Base-by-base conservation (phyloP, 2,329 filamentous ascomycete species). In the Ascochyta koolunga region DNA sequence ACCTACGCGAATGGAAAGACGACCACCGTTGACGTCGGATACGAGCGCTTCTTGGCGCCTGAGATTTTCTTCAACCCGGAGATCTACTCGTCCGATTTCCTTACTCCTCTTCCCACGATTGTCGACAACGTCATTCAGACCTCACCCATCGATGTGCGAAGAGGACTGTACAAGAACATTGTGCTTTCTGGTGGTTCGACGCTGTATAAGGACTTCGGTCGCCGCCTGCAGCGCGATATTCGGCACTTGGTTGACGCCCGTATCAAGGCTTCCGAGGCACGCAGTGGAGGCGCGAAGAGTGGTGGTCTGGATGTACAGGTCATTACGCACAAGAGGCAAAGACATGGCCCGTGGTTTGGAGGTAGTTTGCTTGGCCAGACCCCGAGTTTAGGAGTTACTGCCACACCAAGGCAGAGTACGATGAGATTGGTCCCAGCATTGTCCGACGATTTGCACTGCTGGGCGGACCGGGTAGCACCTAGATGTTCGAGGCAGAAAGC, bases 61-160 rank as follows among this genome's bases (percentile, higher is more conserved):
- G 95, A 99, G 77, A 99, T 99, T 72, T 99, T 99, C 80, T 99
- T 99, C 86, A 99, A 99, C 79, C 95, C 95, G 25, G 95, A 99
- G 80, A 99, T 99, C 70, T 98, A 98, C 83, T 96, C 91, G 58
- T 98, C 93, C 64, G 95, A 99, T 75, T 99, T 99, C 82, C 81
- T 99, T 62, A 99, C 95, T 11, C 95, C 95, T 13, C 85, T 99
- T 8, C 95, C 95, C 21, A 90, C 86, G 44, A 95, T 99, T 44
- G 96, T 99, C 58, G 95, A 99, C 73, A 89, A 89, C 51, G 95
- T 98, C 60, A 99, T 99, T 68, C 95, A 99, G 78, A 93, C 92
- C 51, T 96, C 93, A 29, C 95, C 95, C 36, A 99, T 99, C 68
- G 95, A 99, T 72, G 96, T 99, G 39, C 89, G 95, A 71, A 87